Conservation (phyloP, 179 eudicot genomes). For the Vitellaria paradoxa region DNA sequence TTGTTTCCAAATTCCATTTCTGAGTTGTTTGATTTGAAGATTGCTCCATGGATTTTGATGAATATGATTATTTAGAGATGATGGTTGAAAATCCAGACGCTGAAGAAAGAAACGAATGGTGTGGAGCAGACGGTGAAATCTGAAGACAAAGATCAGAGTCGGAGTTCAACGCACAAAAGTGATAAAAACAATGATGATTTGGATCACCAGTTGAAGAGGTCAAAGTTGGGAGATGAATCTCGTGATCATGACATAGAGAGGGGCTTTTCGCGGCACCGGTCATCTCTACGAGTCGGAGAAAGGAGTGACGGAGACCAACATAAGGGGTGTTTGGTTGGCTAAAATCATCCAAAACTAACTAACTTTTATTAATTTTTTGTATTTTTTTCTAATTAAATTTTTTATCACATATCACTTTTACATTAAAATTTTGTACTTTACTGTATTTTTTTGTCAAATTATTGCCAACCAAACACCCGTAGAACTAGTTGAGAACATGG, state of each 20-base stretch:
- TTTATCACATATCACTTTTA: too few species aligned
- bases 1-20: background rate
- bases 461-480: too few species aligned
- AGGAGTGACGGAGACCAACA: constrained; percentile 49
- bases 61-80: constrained; percentile 81
- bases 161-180: constrained; percentile 55
- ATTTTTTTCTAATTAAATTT: too few species aligned
- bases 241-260: constrained; percentile 50
- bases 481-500: constrained; percentile 50
- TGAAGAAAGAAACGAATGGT: constrained; percentile 48
- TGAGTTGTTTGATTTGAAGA: constrained; percentile 6
- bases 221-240: constrained; percentile 54
- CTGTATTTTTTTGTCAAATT: too few species aligned
- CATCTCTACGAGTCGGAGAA: constrained; percentile 53
- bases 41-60: constrained; percentile 68
- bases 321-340: too few species aligned
- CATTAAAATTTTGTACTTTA: too few species aligned
- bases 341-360: too few species aligned
- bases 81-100: constrained; percentile 52
- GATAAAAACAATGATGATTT: constrained; percentile 39
- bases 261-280: constrained; percentile 45
- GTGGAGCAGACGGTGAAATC: constrained; percentile 38
- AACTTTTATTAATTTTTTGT: too few species aligned
- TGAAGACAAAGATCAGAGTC: constrained; percentile 40
- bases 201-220: constrained; percentile 43